These are phyloP conservation scores for Pouteria campechiana DNA, from an alignment of 179 eudicot species.

Conservation along the genomic window DNA sequence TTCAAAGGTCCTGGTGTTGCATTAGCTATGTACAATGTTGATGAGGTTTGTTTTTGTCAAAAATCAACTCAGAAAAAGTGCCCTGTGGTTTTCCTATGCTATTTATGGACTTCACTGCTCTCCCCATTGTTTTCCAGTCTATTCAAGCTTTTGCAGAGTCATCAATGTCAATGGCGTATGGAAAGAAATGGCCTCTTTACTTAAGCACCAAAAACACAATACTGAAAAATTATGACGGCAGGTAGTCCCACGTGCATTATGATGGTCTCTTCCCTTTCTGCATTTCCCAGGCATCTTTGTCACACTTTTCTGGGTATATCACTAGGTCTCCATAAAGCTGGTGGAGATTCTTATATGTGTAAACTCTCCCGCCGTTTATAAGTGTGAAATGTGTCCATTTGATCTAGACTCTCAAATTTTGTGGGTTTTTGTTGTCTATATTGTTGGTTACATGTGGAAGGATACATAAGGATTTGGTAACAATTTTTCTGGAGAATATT, in stretches of 20 bases:
- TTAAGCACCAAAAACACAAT: slow-evolving; percentile 94
- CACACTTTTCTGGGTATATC: no score
- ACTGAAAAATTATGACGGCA: slow-evolving; percentile 97
- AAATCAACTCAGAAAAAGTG: no score
- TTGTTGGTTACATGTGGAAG: no score
- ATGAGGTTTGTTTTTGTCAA: slow-evolving; percentile 44
- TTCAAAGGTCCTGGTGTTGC: slow-evolving; percentile 95
- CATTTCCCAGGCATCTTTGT: no score
- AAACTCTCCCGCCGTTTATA: no score
- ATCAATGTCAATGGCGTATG: slow-evolving; percentile 81
- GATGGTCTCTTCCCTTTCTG: not conserved
- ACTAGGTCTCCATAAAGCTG: no score
- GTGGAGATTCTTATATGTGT: no score
- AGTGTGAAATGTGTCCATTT: no score
- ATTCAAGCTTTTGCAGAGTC: slow-evolving; percentile 92
- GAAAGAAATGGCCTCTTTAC: slow-evolving; percentile 96
- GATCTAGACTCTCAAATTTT: no score
- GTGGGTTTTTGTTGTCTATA: no score
- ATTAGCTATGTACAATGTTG: slow-evolving; percentile 93
- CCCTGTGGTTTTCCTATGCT: not conserved
- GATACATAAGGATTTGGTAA: no score
- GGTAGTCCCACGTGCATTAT: slow-evolving; percentile 25
- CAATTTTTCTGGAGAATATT: no score
- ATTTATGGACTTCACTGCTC: not conserved
- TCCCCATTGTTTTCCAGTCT: slow-evolving; percentile 34